phyloP scores from a whole-genome alignment of 495 filamentous ascomycete genomes.

The Hypoxylon lenormandii region DNA sequence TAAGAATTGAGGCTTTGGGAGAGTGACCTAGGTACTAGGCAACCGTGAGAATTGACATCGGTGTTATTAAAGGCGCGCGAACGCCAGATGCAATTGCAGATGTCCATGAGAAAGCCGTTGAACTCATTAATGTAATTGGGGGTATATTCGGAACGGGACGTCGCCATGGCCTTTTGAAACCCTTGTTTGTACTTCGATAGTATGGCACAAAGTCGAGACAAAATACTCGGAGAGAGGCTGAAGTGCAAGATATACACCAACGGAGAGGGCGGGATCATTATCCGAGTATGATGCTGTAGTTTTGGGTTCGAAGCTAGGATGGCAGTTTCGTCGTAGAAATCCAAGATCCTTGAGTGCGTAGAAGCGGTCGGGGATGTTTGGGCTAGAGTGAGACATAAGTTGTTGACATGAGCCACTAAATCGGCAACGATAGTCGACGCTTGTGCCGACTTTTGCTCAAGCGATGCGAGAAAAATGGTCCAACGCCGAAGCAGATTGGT shows the following conservation, averaged over 20 bases:
- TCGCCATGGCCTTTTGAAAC: slow-evolving; percentile 73
- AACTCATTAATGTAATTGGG: slow-evolving; percentile 73
- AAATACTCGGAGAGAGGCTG: slow-evolving; percentile 67
- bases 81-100: slow-evolving; percentile 87
- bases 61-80: slow-evolving; percentile 75
- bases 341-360: slow-evolving; percentile 68
- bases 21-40: slow-evolving; percentile 68
- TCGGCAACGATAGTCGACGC: slow-evolving; percentile 56
- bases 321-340: slow-evolving; percentile 74
- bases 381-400: slow-evolving; percentile 71
- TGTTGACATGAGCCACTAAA: slow-evolving; percentile 70
- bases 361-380: slow-evolving; percentile 58
- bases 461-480: slow-evolving; percentile 62
- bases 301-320: slow-evolving; percentile 67
- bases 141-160: slow-evolving; percentile 56
- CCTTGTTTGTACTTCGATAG: slow-evolving; percentile 76
- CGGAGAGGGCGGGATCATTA: slow-evolving; percentile 74
- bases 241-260: slow-evolving; percentile 79
- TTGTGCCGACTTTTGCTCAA: slow-evolving; percentile 39
- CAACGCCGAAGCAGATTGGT: slow-evolving; percentile 76
- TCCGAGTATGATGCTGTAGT: slow-evolving; percentile 64
- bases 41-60: slow-evolving; percentile 78
- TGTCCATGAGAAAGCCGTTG: slow-evolving; percentile 90
- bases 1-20: slow-evolving; percentile 62
- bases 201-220: slow-evolving; percentile 79